A percentile compares a stretch with the other conserved stretches of the same genome.
phyloP scores from a whole-genome alignment of 176 grass and related monocot genomes.

The Phyllostachys edulis region DNA sequence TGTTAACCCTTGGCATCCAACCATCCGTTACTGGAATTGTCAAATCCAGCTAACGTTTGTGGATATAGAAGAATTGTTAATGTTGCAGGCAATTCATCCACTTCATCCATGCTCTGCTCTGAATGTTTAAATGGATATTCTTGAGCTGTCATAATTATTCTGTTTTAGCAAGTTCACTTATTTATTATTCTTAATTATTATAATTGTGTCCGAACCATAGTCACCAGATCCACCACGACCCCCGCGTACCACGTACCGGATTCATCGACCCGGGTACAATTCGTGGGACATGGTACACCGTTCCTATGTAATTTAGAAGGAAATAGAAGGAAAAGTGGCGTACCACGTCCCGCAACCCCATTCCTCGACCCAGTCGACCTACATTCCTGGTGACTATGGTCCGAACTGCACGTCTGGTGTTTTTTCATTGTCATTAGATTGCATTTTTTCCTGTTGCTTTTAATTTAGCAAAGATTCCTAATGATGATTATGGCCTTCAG shows the following conservation, averaged over 20 bases:
- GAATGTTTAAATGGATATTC: neutral
- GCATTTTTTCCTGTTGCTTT: neutral
- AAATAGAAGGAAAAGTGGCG: too few relatives aligned
- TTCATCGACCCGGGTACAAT: too few relatives aligned
- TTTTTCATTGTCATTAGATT: conserved; percentile 9
- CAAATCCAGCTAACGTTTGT: neutral
- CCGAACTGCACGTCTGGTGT: neutral
- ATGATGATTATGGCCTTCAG: conserved; percentile 45
- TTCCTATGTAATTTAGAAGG: too few relatives aligned
- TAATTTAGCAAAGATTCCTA: conserved; percentile 15
- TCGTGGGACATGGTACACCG: too few relatives aligned
- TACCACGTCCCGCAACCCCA: too few relatives aligned
- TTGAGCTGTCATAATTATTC: neutral
- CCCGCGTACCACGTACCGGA: too few relatives aligned
- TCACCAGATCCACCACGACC: too few relatives aligned
- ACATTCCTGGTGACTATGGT: too few relatives aligned
- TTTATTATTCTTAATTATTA: neutral
- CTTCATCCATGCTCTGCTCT: neutral
- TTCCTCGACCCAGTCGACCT: too few relatives aligned
- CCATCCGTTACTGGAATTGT: neutral
- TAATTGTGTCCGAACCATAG: neutral
- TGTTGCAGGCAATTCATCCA: neutral
- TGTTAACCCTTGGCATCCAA: neutral
- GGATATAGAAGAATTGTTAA: neutral
- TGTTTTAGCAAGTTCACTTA: neutral